Evolutionary conservation across 2,329 filamentous ascomycete genomes (phyloP).

Genomic region (Fusarium sacchari): DNA sequence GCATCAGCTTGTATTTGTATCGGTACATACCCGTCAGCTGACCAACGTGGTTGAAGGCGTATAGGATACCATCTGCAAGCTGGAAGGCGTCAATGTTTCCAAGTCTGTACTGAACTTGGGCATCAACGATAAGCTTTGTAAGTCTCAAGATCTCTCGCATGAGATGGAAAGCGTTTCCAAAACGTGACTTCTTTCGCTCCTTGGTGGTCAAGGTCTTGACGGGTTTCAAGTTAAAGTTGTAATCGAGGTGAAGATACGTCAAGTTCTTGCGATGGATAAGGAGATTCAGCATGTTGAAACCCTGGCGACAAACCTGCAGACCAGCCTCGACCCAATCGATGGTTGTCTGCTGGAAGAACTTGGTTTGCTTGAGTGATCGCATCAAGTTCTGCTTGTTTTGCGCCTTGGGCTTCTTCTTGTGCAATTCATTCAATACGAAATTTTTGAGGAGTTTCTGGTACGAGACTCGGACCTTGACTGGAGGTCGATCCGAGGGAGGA

Average conservation of each 20-base stretch:
- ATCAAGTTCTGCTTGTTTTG: constrained; percentile 94
- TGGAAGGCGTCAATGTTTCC: constrained; percentile 99
- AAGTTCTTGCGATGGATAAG: constrained; percentile 98
- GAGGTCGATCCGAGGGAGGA: constrained; percentile 83
- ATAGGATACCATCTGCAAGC: constrained; percentile 97
- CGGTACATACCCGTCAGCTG: constrained; percentile 99
- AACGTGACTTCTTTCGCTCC: constrained; percentile 98
- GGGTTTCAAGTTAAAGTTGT: constrained; percentile 99
- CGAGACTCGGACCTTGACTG: constrained; percentile 96
- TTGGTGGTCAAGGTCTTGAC: constrained; percentile 99
- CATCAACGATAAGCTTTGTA: constrained; percentile 97
- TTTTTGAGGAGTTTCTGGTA: constrained; percentile 98
- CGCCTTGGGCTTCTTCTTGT: constrained; percentile 94
- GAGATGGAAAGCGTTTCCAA: constrained; percentile 98
- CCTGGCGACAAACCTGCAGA: constrained; percentile 96
- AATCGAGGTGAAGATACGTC: constrained; percentile 97
- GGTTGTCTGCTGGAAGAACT: constrained; percentile 99
- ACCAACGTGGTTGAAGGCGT: constrained; percentile 98
- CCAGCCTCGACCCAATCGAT: constrained; percentile 99
- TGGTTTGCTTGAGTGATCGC: constrained; percentile 90
- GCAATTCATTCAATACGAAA: constrained; percentile 94
- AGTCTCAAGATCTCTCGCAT: constrained; percentile 97
- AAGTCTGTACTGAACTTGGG: constrained; percentile 95
- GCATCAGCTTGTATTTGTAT: constrained; percentile 99
- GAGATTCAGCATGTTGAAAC: constrained; percentile 99